Evolutionary conservation across 345 rosid genomes (phyloP).

Genomic region (Moricandia moricandioides): DNA sequence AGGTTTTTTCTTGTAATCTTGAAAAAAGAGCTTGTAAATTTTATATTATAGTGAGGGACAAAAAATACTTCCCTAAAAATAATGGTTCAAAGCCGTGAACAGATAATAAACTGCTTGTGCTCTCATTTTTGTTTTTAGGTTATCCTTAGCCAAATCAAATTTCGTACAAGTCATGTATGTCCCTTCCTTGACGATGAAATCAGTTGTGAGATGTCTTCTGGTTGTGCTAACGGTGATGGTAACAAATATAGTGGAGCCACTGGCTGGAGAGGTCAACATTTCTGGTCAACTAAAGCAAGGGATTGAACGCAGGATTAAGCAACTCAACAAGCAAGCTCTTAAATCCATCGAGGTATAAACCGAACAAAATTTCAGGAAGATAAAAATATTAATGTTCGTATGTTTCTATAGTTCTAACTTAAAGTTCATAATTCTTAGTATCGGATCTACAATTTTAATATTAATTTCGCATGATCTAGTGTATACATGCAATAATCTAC

Average conservation of each 20-base stretch:
- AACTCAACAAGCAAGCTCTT: constrained; percentile 4
- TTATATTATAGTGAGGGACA: background rate
- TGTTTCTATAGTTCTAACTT: background rate
- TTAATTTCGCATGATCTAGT: background rate
- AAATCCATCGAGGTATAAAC: background rate
- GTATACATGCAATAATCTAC: background rate
- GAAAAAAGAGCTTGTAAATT: background rate
- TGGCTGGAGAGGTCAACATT: background rate
- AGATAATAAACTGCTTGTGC: background rate
- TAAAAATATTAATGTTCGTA: background rate
- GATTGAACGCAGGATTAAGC: background rate
- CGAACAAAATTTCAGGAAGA: background rate
- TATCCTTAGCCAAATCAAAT: background rate
- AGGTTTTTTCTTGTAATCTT: background rate
- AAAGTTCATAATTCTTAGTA: background rate
- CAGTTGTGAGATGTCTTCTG: background rate
- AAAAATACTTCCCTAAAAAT: background rate
- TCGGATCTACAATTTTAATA: background rate
- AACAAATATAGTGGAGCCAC: background rate
- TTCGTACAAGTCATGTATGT: background rate
- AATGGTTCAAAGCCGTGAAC: background rate
- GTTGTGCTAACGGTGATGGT: constrained; percentile 1
- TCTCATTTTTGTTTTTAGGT: background rate
- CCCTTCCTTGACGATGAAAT: background rate
- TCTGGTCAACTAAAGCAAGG: background rate